Base-by-base conservation (phyloP, 2,329 filamentous ascomycete genomes). In the Aspergillus neotritici region DNA sequence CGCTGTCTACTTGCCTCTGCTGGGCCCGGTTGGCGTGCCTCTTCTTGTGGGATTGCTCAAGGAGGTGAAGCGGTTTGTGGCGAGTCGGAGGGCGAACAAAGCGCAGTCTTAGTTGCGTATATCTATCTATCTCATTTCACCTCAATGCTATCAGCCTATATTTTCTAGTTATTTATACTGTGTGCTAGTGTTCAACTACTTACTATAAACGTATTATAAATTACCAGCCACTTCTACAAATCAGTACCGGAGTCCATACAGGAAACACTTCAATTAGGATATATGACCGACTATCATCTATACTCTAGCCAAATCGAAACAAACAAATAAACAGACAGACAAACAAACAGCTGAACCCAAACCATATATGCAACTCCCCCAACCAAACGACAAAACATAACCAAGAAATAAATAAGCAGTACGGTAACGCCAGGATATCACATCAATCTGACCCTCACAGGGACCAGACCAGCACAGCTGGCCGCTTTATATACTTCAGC, bases 1-100 rank as follows among this genome's bases (percentile, higher is more conserved):
- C 16, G 93, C 93, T 0, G 93, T 98, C 1, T 98, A 98, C 63
- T 69, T 98, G 56, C 93, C 93, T 1, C 70, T 98, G 9, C 70
- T 98, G 32, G 93, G 93, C 0, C 93, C 93, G 0, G 82, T 97
- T 32, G 89, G 87, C 4, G 91, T 97, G 10, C 93, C 93, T 31
- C 69, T 98, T 38, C 64, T 96, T 5, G 86, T 96, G 78, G 85
- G 86, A 4, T 71, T 87, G 21, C 54, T 95, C 34, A 94, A 90
- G 57, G 90, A 97, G 71, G 37, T 93, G 13, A 87, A 82, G 67
- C 78, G 75, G 35, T 36, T 72, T 15, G 47, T 65, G 5, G 48
- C 56, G 32, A 48, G 51, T 11, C 58, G 58, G 52, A 68, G 62
- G 50, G 54, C 56, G 21, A 58, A 47, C 40, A 60, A 42, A 40